Percentiles rank a stretch among this genome's conserved stretches.
Evolutionary conservation across 257 asterid species (phyloP).

Genomic region (Rubia yunnanensis): DNA sequence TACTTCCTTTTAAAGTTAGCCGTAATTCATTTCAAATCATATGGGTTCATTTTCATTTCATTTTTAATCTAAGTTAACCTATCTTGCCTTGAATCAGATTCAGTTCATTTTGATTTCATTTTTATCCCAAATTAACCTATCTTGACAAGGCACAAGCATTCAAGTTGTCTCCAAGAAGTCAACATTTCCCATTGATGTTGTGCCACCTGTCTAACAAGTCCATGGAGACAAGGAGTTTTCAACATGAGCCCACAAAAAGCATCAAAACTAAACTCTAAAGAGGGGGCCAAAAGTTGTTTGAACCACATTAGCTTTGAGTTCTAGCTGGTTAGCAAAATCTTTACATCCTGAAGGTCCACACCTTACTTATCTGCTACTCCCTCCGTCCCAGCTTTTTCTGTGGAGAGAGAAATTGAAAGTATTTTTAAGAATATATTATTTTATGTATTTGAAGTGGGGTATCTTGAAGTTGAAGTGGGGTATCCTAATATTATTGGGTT

Average conservation of each 20-base stretch:
- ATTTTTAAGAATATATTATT: too few species aligned
- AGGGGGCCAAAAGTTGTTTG: constrained; percentile 14
- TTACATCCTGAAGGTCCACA: constrained; percentile 13
- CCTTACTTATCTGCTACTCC: too few species aligned
- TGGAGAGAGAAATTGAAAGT: too few species aligned
- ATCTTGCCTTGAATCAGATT: too few species aligned
- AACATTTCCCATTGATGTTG: constrained; percentile 5
- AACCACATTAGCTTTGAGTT: constrained; percentile 8
- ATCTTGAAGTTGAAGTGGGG: too few species aligned
- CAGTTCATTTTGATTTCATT: neutral
- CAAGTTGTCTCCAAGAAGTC: constrained; percentile 20
- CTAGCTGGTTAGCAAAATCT: constrained; percentile 8
- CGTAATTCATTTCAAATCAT: too few species aligned
- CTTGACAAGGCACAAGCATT: constrained; percentile 9
- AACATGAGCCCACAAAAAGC: constrained; percentile 5
- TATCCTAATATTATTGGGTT: too few species aligned
- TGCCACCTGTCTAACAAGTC: constrained; percentile 12
- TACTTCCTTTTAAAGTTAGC: too few species aligned
- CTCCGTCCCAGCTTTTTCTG: too few species aligned
- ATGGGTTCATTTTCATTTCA: too few species aligned
- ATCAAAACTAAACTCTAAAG: constrained; percentile 7
- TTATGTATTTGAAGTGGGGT: too few species aligned
- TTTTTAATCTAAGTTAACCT: too few species aligned
- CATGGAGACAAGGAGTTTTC: constrained; percentile 7
- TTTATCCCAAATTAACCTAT: neutral